phyloP scores from a whole-genome alignment of 2,329 filamentous ascomycete genomes.

The Fusarium tanahbumbuense region DNA sequence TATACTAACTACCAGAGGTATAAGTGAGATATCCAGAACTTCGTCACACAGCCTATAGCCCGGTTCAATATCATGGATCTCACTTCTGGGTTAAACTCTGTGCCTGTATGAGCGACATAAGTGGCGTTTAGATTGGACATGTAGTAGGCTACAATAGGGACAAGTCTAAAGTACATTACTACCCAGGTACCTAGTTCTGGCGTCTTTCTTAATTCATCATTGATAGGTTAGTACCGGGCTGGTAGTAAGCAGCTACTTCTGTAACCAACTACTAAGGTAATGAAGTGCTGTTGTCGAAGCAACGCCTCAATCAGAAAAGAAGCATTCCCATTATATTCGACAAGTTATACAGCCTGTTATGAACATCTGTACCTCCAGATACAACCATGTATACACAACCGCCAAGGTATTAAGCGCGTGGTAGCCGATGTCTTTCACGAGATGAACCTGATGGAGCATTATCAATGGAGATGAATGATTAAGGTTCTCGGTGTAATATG shows the following conservation, averaged over 20 bases:
- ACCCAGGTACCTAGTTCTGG: background rate
- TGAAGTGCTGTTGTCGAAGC: background rate
- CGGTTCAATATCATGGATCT: background rate
- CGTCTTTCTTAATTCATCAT: background rate
- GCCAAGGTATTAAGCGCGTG: background rate
- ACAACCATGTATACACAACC: background rate
- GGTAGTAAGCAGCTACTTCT: background rate
- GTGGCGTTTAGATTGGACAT: slow-evolving; percentile 27
- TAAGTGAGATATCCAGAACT: background rate
- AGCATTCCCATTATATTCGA: background rate
- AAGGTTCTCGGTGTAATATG: slow-evolving; percentile 6
- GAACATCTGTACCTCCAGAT: background rate
- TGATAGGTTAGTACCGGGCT: background rate
- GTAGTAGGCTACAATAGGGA: background rate
- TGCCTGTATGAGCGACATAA: slow-evolving; percentile 32
- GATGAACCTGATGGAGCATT: background rate
- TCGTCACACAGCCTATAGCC: background rate
- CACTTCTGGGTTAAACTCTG: slow-evolving; percentile 7
- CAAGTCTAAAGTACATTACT: background rate
- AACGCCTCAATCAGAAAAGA: background rate
- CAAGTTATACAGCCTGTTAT: background rate
- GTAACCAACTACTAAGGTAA: background rate
- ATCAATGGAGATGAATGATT: background rate
- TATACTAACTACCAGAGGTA: background rate
- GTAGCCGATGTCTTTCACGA: background rate